Evolutionary conservation across 805 yeast species (phyloP), one percentile per base, ranked within the genome.

Genomic region (Candida odintsovae): DNA sequence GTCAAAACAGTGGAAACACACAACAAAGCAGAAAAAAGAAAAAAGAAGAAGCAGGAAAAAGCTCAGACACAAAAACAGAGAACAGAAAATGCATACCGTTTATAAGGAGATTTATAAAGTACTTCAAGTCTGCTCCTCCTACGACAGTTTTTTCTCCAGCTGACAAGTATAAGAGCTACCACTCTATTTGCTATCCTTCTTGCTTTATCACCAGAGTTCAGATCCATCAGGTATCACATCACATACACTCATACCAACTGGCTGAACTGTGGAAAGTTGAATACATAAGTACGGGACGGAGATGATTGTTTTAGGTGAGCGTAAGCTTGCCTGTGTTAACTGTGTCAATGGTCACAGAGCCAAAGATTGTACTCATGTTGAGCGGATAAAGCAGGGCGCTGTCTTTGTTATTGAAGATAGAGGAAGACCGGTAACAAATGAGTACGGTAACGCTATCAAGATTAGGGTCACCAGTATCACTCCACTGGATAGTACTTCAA

Each of bases 281-380:
- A n/a, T n/a, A n/a, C n/a, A n/a, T 11, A 16, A 9, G 18, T 13
- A 13, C 38, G 10, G 19, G 19, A 13, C 39, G 6, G 21, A 37
- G 22, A 21, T 38, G 23, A 23, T 23, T 38, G 22, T 38, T 3
- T 40, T 40, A 11, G 15, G 37, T 40, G 43, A 28, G 2, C 15
- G 15, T 10, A 43, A 23, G 29, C 22, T 43, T 31, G 22, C 40
- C 4, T 43, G 46, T 28, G 38, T 37, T 4, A 38, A n/a, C 22
- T 43, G 46, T 38, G 38, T 38, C 13, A 19, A 29, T 12, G 46
- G 46, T 9, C 46, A 38, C 16, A 43, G 46, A 29, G 37, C 40
- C 15, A 43, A 25, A 29, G 46, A 43, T 12, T 43, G 46, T 23
- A 12, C 11, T 12, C 46, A 43, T 28, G 9, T 38, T 8, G 25